Evolutionary conservation across 148 eudicot species (phyloP).

Genomic region (Chenopodium berlandieri): DNA sequence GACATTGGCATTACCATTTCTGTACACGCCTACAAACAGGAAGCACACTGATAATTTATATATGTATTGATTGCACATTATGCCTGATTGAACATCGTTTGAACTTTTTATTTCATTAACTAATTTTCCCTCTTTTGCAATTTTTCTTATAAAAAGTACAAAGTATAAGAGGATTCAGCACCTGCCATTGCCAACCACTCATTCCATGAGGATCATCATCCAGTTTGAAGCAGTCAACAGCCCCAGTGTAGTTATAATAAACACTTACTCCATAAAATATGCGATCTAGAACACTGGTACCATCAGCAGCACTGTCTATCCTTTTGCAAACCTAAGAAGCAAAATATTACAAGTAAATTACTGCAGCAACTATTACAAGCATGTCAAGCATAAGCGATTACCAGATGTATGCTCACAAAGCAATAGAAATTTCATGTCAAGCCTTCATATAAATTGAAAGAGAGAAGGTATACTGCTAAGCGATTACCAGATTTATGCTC

Average conservation of each 20-base stretch:
- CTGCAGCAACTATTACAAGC: not conserved
- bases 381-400: not conserved
- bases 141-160: not conserved
- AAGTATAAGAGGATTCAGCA: conserved; percentile 17
- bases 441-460: not conserved
- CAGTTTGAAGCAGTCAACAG: conserved; percentile 70
- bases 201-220: conserved; percentile 93
- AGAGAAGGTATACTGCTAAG: not conserved
- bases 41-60: not conserved
- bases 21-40: conserved; percentile 73
- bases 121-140: not conserved
- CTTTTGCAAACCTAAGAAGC: conserved; percentile 63
- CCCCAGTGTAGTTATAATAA: conserved; percentile 85
- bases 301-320: conserved; percentile 69
- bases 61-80: not conserved
- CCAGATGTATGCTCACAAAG: no score
- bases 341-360: not conserved
- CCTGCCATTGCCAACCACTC: conserved; percentile 99
- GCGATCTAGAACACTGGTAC: conserved; percentile 58
- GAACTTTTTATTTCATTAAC: not conserved
- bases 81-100: not conserved
- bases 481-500: not conserved
- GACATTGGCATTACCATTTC: conserved; percentile 98
- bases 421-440: not conserved
- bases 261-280: conserved; percentile 78